Evolutionary conservation across 2,329 filamentous ascomycete species (phyloP).

Genomic region (Fusarium neocosmosporiellum): DNA sequence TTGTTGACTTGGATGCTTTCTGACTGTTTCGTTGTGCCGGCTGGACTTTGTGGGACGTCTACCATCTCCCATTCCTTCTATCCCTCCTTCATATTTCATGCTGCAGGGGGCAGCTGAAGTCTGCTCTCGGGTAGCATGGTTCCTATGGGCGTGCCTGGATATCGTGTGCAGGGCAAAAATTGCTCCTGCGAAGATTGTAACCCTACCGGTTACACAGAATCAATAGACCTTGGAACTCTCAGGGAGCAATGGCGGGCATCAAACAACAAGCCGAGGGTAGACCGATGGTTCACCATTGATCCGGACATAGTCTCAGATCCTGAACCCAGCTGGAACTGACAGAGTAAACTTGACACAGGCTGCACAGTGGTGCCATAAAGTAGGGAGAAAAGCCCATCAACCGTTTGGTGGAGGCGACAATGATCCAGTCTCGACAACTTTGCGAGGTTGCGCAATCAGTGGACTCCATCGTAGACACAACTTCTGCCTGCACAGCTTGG

Average conservation of each 20-base stretch:
- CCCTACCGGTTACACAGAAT: not conserved
- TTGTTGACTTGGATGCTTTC: not conserved
- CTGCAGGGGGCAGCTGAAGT: not conserved
- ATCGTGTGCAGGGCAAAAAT: not conserved
- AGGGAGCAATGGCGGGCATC: not conserved
- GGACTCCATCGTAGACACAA: not conserved
- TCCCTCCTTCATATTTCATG: not conserved
- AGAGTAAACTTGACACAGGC: not conserved
- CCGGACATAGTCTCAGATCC: not conserved
- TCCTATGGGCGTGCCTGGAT: not conserved
- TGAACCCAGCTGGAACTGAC: not conserved
- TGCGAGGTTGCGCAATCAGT: not conserved
- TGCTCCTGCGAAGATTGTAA: not conserved
- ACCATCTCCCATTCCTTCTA: not conserved
- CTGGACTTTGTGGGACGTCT: not conserved
- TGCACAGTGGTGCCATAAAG: not conserved
- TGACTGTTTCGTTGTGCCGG: not conserved
- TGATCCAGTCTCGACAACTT: not conserved
- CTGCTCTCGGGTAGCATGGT: not conserved
- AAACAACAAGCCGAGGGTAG: not conserved
- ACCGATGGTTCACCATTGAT: not conserved
- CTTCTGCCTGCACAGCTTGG: not conserved
- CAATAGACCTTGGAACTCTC: not conserved
- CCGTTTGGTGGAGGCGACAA: not conserved
- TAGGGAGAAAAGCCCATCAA: not conserved